Percentiles rank a stretch among this genome's conserved stretches.
Evolutionary conservation across 495 filamentous ascomycete species (phyloP).

Genomic region (Baudoinia panamericana): DNA sequence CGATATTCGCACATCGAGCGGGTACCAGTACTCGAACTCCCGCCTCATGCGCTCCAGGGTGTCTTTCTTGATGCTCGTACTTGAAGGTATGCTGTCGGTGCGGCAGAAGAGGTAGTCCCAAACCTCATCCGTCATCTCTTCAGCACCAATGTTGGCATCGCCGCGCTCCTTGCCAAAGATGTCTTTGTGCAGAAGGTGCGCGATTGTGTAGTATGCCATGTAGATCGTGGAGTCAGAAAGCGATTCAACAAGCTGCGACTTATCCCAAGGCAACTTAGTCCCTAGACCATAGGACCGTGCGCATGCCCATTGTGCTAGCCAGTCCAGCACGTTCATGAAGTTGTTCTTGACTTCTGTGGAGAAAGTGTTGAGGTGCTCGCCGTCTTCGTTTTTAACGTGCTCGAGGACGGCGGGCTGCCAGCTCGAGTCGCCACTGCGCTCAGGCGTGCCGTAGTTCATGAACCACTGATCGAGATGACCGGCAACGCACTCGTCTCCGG

Average conservation of each 20-base stretch:
- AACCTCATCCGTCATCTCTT: constrained; percentile 89
- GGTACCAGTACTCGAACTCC: constrained; percentile 96
- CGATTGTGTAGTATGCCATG: constrained; percentile 93
- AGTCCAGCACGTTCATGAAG: constrained; percentile 71
- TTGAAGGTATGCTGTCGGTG: constrained; percentile 40
- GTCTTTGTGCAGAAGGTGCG: constrained; percentile 71
- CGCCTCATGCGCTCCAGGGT: constrained; percentile 64
- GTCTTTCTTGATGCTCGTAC: constrained; percentile 56
- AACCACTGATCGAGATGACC: constrained; percentile 96
- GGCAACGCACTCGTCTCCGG: constrained; percentile 80
- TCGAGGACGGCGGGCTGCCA: constrained; percentile 65
- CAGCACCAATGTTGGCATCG: constrained; percentile 50
- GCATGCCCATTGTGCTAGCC: constrained; percentile 94
- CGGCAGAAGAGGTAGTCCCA: constrained; percentile 88
- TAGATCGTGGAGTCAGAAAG: constrained; percentile 86
- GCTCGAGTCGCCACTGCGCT: constrained; percentile 47
- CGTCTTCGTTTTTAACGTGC: constrained; percentile 53
- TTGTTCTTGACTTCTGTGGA: constrained; percentile 64
- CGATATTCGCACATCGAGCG: constrained; percentile 69
- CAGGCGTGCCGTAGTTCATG: constrained; percentile 67
- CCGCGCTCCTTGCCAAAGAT: constrained; percentile 66
- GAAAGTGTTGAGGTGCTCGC: constrained; percentile 57
- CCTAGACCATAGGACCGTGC: constrained; percentile 85
- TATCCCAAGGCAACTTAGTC: constrained; percentile 92
- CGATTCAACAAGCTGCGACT: constrained; percentile 68